A percentile compares a stretch with the other conserved stretches of the same genome.
phyloP scores from a whole-genome alignment of 164 flowering plant genomes.

The Stephania cephalantha region DNA sequence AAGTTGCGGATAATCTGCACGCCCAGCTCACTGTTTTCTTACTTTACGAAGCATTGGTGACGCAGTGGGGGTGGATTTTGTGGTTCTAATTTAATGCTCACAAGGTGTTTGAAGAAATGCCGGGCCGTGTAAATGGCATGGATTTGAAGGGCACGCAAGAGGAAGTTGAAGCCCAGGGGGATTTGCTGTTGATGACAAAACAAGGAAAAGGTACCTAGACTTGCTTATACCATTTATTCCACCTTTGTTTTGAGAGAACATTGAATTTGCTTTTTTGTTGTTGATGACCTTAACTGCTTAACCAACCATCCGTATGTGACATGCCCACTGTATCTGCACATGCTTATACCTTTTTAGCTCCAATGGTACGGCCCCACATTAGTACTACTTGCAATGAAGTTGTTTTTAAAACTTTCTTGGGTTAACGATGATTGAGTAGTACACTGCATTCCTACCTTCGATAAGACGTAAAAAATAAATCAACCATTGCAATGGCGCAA shows the following conservation, averaged over 20 bases:
- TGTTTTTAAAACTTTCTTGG: no score
- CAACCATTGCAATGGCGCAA: no score
- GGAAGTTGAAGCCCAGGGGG: background rate
- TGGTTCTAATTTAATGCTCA: background rate
- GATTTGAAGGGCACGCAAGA: background rate
- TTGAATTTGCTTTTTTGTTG: background rate
- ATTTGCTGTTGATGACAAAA: background rate
- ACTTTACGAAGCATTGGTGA: background rate
- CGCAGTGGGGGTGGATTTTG: background rate
- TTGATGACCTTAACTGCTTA: background rate
- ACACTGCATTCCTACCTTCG: no score
- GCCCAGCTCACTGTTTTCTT: background rate
- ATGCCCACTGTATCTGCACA: background rate
- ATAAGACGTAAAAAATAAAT: no score
- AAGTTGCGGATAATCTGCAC: no score
- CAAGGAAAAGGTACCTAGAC: background rate
- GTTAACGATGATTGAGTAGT: no score
- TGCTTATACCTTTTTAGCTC: background rate
- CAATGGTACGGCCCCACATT: background rate
- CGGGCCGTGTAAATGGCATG: no score
- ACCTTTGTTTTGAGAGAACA: background rate
- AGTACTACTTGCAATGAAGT: no score
- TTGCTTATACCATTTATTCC: background rate
- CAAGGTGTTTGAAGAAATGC: background rate
- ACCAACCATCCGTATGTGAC: background rate